Percentiles rank a stretch among this genome's conserved stretches.
phyloP scores from a whole-genome alignment of 2,329 filamentous ascomycete species.

The Microsporum ferrugineum region DNA sequence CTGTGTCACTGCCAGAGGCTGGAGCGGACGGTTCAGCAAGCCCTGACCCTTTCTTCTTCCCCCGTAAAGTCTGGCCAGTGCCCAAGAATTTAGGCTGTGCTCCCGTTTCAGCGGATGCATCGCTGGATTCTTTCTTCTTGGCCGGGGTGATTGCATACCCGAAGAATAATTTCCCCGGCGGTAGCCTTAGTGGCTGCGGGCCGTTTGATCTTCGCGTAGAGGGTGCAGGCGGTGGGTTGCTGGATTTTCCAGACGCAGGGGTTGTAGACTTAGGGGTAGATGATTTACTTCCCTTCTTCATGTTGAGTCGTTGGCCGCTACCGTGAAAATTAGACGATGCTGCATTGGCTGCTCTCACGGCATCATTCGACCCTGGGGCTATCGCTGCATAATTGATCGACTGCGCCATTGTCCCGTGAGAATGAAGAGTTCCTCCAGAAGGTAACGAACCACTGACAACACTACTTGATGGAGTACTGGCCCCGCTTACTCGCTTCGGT shows the following conservation, averaged over 20 bases:
- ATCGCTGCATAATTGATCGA: slow-evolving; percentile 95
- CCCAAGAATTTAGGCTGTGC: slow-evolving; percentile 68
- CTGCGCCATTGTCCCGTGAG: slow-evolving; percentile 88
- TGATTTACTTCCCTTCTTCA: slow-evolving; percentile 70
- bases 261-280: slow-evolving; percentile 62
- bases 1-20: slow-evolving; percentile 27
- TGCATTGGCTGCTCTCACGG: slow-evolving; percentile 50
- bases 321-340: slow-evolving; percentile 67
- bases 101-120: slow-evolving; percentile 43
- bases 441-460: slow-evolving; percentile 46
- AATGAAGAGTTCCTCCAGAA: slow-evolving; percentile 63
- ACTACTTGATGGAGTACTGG: slow-evolving; percentile 64
- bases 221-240: slow-evolving; percentile 32
- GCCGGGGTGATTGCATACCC: slow-evolving; percentile 87
- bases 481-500: slow-evolving; percentile 66
- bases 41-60: slow-evolving; percentile 48
- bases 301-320: slow-evolving; percentile 67
- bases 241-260: slow-evolving; percentile 51
- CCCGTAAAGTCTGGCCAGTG: slow-evolving; percentile 66
- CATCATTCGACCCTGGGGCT: slow-evolving; percentile 60
- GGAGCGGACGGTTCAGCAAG: slow-evolving; percentile 21
- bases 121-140: slow-evolving; percentile 59
- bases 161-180: slow-evolving; percentile 89
- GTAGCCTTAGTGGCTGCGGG: slow-evolving; percentile 71
- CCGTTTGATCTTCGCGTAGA: slow-evolving; percentile 52